Percentiles rank a stretch among this genome's conserved stretches.
Conservation (phyloP, 2,329 filamentous ascomycete species). For the Ophiostoma ulmi region DNA sequence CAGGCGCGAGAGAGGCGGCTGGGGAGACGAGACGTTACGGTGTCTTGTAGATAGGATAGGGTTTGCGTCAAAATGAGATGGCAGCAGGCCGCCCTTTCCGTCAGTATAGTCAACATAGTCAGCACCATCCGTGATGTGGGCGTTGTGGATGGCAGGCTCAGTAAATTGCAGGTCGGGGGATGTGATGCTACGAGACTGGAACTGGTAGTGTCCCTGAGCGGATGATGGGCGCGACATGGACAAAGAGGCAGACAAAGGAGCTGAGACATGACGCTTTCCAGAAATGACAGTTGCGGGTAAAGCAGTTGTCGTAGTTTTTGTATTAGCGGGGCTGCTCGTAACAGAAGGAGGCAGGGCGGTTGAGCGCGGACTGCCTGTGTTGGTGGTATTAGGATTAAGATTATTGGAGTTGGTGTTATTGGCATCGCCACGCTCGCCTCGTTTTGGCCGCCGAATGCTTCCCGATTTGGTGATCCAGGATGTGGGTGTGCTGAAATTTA, state of each 20-base stretch:
- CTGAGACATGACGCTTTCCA: slow-evolving; percentile 49
- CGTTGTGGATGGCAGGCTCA: slow-evolving; percentile 25
- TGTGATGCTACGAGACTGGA: slow-evolving; percentile 38
- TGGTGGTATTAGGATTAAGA: slow-evolving; percentile 12
- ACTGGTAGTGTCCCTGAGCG: slow-evolving; percentile 14
- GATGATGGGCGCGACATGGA: slow-evolving; percentile 26
- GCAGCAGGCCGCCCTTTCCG: slow-evolving; percentile 20
- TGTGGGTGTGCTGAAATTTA: slow-evolving; percentile 54
- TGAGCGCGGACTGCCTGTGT: slow-evolving; percentile 13
- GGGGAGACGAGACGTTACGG: slow-evolving; percentile 51
- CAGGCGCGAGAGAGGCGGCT: slow-evolving; percentile 50
- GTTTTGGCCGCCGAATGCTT: slow-evolving; percentile 53
- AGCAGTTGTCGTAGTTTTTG: slow-evolving; percentile 20
- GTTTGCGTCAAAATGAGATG: slow-evolving; percentile 17
- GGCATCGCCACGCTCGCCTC: slow-evolving; percentile 34
- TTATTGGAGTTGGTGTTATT: slow-evolving; percentile 13
- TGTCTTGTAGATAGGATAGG: slow-evolving; percentile 30
- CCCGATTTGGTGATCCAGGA: slow-evolving; percentile 54
- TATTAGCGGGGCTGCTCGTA: slow-evolving; percentile 31
- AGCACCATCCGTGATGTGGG: neutral
- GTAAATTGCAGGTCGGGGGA: slow-evolving; percentile 35
- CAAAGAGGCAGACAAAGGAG: slow-evolving; percentile 34
- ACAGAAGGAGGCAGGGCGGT: slow-evolving; percentile 29
- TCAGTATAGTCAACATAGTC: slow-evolving; percentile 17
- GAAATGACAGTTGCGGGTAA: neutral